Base-by-base conservation (phyloP, 768 basidiomycete species). In the Russula olivacea region DNA sequence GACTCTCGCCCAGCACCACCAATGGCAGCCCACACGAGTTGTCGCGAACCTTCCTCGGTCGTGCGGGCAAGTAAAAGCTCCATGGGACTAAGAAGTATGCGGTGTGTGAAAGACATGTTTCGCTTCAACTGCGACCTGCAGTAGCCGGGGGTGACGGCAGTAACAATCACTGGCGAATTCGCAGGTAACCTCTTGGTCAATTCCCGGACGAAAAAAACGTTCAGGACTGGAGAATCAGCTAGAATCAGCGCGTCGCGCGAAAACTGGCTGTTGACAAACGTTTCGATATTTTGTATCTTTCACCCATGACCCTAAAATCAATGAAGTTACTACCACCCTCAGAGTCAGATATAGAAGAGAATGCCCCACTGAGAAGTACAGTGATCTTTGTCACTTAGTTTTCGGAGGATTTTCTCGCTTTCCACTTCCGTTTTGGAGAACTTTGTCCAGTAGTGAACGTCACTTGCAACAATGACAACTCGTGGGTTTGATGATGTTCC, bases 151-250 rank as follows among this genome's bases (percentile, higher is more conserved):
- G 62, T 62, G 28, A 60, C 65, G 12, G 59, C 32, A 23, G 51
- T 59, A 25, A 62, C 61, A 14, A 66, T 59, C 34, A 67, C 55
- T 2, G 67, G 64, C n/a, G 61, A 62, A n/a, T 62, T 54, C 2
- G 43, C 21, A 14, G 65, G 65, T 34, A 68, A 59, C 55, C 25
- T 66, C 25, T 66, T 61, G 4, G 65, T 59, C 23, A 66, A 23
- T 40, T 68, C 67, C 14, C 55, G 67, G 25, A 59, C 55, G 41
- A 66, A 55, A 38, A 68, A 40, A 23, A 68, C 38, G 34, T 62
- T 59, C 41, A 66, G 50, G 14, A 68, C 65, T 68, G 28, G 7
- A 32, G 4, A 23, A 9, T 11, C 7, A 2, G 25, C 48, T 30
- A 40, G n/a, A 40, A 8, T 52, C n/a, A 12, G 38, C 11, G 7